Evolutionary conservation across 2,329 filamentous ascomycete genomes (phyloP).

Genomic region (Phoma sp.): DNA sequence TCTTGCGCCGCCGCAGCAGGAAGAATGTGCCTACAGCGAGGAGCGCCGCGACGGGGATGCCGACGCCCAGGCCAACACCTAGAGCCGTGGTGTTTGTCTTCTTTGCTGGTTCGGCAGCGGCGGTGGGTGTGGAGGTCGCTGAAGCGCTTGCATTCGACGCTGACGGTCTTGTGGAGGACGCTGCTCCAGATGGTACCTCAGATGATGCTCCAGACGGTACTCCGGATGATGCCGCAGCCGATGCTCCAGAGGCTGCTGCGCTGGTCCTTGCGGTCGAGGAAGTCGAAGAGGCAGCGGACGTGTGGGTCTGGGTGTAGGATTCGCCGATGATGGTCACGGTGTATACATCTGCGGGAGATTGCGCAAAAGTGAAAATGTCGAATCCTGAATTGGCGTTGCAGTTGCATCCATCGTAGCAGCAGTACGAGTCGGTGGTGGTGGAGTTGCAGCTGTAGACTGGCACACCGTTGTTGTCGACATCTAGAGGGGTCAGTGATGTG

Average conservation of each 20-base stretch:
- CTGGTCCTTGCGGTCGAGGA: conserved; percentile 2
- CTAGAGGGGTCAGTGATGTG: conserved; percentile 16
- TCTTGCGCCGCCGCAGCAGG: conserved; percentile 5
- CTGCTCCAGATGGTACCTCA: not conserved
- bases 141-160: not conserved
- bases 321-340: conserved; percentile 39
- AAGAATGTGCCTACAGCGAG: conserved; percentile 10
- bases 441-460: conserved; percentile 36
- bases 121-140: not conserved
- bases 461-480: conserved; percentile 30
- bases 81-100: conserved; percentile 17
- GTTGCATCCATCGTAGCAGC: conserved; percentile 36
- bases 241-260: conserved; percentile 2
- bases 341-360: conserved; percentile 26
- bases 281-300: conserved; percentile 11
- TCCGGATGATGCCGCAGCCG: no score
- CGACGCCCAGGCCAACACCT: conserved; percentile 14
- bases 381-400: conserved; percentile 22
- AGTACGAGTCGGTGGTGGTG: conserved; percentile 33
- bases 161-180: not conserved
- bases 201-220: not conserved
- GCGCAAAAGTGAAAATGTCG: conserved; percentile 28
- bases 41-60: conserved; percentile 12
- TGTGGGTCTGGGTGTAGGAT: conserved; percentile 29
- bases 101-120: not conserved